Evolutionary conservation across 805 yeast genomes (phyloP).

Genomic region (Grigorovia yakushimaensis): DNA sequence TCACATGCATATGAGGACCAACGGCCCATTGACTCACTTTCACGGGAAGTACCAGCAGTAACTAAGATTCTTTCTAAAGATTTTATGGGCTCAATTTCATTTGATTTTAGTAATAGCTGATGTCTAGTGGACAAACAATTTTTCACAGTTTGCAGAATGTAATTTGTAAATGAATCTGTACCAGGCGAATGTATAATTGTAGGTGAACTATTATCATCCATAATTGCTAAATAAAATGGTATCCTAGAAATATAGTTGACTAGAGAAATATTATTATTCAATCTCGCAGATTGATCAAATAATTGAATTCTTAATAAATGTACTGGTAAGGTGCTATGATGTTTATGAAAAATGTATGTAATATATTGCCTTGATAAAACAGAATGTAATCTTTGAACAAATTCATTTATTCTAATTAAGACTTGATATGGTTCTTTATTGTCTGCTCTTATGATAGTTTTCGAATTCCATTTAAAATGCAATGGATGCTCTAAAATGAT

Average conservation of each 20-base stretch:
- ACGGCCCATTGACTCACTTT: slow-evolving; percentile 51
- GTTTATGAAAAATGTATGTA: slow-evolving; percentile 54
- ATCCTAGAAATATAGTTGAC: slow-evolving; percentile 31
- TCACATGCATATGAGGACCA: slow-evolving; percentile 72
- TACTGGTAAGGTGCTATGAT: slow-evolving; percentile 55
- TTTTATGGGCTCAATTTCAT: slow-evolving; percentile 30
- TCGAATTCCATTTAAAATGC: slow-evolving; percentile 29
- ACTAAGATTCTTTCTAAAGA: slow-evolving; percentile 49
- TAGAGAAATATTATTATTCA: neutral
- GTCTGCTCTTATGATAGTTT: slow-evolving; percentile 1
- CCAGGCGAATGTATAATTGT: slow-evolving; percentile 48
- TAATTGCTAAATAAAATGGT: slow-evolving; percentile 54
- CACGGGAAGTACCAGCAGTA: slow-evolving; percentile 52
- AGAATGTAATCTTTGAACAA: slow-evolving; percentile 38
- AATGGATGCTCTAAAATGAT: slow-evolving; percentile 49
- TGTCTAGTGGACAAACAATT: slow-evolving; percentile 34
- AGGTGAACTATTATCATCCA: slow-evolving; percentile 50
- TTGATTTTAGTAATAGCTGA: slow-evolving; percentile 33
- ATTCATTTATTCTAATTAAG: slow-evolving; percentile 11
- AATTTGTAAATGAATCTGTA: slow-evolving; percentile 37
- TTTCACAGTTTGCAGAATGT: slow-evolving; percentile 48
- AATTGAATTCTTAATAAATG: slow-evolving; percentile 57
- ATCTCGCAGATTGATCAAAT: slow-evolving; percentile 36
- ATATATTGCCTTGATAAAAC: slow-evolving; percentile 43
- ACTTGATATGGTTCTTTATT: neutral